Conservation (phyloP, 768 basidiomycete species). For the Termitomyces sp. region DNA sequence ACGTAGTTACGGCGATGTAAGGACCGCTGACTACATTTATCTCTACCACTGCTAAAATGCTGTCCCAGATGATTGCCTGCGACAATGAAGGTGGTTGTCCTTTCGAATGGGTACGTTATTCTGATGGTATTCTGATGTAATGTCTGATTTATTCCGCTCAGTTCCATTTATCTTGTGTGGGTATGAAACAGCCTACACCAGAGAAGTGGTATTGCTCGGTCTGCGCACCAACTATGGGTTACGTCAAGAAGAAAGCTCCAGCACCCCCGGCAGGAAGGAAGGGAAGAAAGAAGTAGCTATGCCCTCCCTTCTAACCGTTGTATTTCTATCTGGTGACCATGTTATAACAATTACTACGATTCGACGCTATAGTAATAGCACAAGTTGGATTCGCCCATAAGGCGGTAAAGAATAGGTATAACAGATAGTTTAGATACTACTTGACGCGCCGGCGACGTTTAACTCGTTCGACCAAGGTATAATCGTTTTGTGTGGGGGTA, state of each 20-base stretch:
- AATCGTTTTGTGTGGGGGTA: conserved; percentile 6
- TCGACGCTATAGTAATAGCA: background rate
- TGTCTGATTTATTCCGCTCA: conserved; percentile 19
- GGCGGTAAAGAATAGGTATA: background rate
- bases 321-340: background rate
- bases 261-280: conserved; percentile 25
- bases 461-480: conserved; percentile 39
- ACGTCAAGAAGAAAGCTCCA: conserved; percentile 20
- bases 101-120: conserved; percentile 62
- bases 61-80: conserved; percentile 64
- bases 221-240: conserved; percentile 34
- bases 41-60: background rate
- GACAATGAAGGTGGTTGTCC: conserved; percentile 64
- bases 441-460: conserved; percentile 36
- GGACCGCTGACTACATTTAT: conserved; percentile 12
- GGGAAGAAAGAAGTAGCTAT: conserved; percentile 23
- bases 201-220: conserved; percentile 58
- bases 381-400: too few relatives aligned
- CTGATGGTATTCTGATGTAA: background rate
- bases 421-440: background rate
- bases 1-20: conserved; percentile 50
- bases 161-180: conserved; percentile 66
- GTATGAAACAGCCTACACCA: conserved; percentile 45
- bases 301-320: background rate
- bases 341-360: background rate